Base-by-base conservation (phyloP, 352 stramenopile species). In the Globisporangium cederbergense region DNA sequence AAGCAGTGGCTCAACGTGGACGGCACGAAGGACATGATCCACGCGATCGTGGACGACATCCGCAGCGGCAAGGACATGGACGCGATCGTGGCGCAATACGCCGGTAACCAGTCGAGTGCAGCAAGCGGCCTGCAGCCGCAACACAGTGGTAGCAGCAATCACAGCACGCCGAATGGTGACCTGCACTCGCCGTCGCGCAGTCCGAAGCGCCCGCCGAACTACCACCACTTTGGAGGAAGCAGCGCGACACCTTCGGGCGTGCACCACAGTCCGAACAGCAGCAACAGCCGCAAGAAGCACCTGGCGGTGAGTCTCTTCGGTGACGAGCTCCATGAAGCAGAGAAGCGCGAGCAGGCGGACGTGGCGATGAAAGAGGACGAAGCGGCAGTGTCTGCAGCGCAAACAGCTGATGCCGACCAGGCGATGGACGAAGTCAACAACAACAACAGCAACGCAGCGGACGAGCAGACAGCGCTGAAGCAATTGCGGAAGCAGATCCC, bases 1-100 rank as follows among this genome's bases (percentile, higher is more conserved):
- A 81, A 84, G 32, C 83, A 92, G 67, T 95, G 85, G 84, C 81
- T 95, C n/a, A 93, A 89, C 57, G 77, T 91, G 22, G 86, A 95
- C 50, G 78, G 81, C 57, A 93, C 86, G 38, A 89, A 91, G 65
- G 83, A 92, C 60, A 88, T 93, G 79, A 95, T 95, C 65, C 83
- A 91, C 60, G 77, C 70, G 36, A 79, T 95, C 54, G 85, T 93
- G 51, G 78, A 86, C 7, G 84, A 95, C 65, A 73, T 93, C 58
- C 81, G 85, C n/a, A 80, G 73, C 53, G 84, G 83, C 40, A 89
- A 88, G 55, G 85, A 88, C 55, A 75, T 93, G 38, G 76, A 83
- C 46, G 40, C 80, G 36, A 56, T 78, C 42, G 67, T 74, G 10
- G 68, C 64, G 65, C 60, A 74, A 61, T 53, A 76, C 28, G 58